phyloP scores from a whole-genome alignment of 306 rosid genomes.

The Cyamopsis tetragonoloba region DNA sequence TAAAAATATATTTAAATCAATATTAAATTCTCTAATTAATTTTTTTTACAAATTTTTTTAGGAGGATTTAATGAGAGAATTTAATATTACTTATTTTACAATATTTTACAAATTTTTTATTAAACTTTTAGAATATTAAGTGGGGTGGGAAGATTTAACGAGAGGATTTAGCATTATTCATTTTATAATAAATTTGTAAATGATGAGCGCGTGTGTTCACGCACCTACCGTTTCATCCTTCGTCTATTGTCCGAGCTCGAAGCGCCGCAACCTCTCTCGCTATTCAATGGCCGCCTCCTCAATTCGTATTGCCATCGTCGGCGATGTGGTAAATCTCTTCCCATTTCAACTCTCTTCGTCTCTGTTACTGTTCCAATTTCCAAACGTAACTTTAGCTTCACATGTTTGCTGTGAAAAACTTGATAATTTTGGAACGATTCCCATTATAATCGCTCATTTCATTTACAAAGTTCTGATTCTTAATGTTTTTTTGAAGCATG shows the following conservation, averaged over 20 bases:
- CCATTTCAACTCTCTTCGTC: slow-evolving; percentile 22
- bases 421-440: neutral
- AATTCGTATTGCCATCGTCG: slow-evolving; percentile 72
- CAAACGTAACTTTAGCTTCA: neutral
- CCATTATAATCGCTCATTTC: neutral
- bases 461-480: neutral
- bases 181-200: no score
- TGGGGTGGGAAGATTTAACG: no score
- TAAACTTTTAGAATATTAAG: no score
- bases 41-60: no score
- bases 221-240: slow-evolving; percentile 34
- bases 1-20: no score
- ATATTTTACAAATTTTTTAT: no score
- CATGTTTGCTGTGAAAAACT: neutral
- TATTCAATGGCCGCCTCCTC: slow-evolving; percentile 61
- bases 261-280: slow-evolving; percentile 16
- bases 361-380: neutral
- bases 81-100: no score
- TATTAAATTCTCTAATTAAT: no score
- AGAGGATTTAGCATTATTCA: no score
- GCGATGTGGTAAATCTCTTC: slow-evolving; percentile 64
- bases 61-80: no score
- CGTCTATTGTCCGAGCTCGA: slow-evolving; percentile 11
- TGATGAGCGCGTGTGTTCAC: slow-evolving; percentile 53
- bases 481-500: slow-evolving; percentile 50